Evolutionary conservation across 805 yeast species (phyloP).

Genomic region (Kregervanrija pseudodelftensis): DNA sequence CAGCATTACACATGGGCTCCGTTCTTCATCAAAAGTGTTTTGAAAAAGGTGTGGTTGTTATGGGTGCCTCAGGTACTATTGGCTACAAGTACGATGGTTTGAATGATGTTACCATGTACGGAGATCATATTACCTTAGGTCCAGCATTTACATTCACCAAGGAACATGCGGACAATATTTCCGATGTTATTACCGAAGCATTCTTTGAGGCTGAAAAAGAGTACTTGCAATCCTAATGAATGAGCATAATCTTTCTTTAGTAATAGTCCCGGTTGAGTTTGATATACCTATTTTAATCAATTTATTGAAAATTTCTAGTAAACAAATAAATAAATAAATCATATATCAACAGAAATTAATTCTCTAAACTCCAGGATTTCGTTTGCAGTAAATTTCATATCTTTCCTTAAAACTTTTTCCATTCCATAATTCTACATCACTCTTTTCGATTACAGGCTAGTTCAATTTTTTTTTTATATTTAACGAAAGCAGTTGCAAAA

Average conservation of each 20-base stretch:
- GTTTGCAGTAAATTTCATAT: neutral
- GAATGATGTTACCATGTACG: conserved; percentile 23
- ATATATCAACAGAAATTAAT: too few relatives aligned
- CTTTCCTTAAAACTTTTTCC: conserved; percentile 40
- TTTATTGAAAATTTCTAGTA: neutral
- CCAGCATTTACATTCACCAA: conserved; percentile 39
- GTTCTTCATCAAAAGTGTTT: conserved; percentile 28
- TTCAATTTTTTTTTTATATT: conserved; percentile 39
- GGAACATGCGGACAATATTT: conserved; percentile 36
- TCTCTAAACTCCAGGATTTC: neutral
- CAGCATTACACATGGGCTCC: conserved; percentile 31
- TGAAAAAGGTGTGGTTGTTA: conserved; percentile 39
- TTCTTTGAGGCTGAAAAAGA: conserved; percentile 31
- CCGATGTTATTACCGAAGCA: conserved; percentile 32
- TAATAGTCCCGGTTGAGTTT: neutral
- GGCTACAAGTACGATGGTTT: conserved; percentile 19
- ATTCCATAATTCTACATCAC: conserved; percentile 46
- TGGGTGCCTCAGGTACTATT: conserved; percentile 41
- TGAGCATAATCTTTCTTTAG: neutral
- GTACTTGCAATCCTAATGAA: conserved; percentile 4
- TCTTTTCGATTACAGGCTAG: conserved; percentile 33
- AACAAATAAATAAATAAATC: neutral
- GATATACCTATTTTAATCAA: neutral
- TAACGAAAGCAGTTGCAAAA: conserved; percentile 52
- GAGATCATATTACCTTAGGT: conserved; percentile 42